These are phyloP conservation scores for Amyloporia xantha DNA, from an alignment of 768 basidiomycete species.

Conservation along the genomic window DNA sequence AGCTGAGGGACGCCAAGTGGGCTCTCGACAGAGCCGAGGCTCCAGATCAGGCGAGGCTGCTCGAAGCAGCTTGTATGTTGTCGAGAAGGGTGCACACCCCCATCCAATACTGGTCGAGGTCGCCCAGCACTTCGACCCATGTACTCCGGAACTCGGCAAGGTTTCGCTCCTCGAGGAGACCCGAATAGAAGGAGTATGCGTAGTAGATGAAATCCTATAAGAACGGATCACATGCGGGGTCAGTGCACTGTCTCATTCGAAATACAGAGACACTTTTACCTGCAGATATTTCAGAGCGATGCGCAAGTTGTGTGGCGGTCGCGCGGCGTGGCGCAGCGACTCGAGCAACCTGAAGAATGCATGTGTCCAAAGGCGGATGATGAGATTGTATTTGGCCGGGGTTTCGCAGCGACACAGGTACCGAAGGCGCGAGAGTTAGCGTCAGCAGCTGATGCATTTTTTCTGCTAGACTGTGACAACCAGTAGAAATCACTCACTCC, in stretches of 20 bases:
- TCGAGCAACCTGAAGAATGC: slow-evolving; percentile 89
- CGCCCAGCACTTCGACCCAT: slow-evolving; percentile 97
- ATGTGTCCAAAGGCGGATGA: slow-evolving; percentile 86
- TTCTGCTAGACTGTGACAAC: slow-evolving; percentile 69
- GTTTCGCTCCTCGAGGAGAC: slow-evolving; percentile 75
- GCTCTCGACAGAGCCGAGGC: slow-evolving; percentile 32
- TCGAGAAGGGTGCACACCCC: slow-evolving; percentile 84
- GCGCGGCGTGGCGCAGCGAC: slow-evolving; percentile 68
- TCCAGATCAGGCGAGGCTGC: slow-evolving; percentile 51
- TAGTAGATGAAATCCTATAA: slow-evolving; percentile 80
- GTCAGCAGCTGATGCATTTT: slow-evolving; percentile 83
- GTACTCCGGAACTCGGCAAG: slow-evolving; percentile 65
- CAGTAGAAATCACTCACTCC: slow-evolving; percentile 42
- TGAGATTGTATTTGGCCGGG: slow-evolving; percentile 93
- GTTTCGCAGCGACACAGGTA: slow-evolving; percentile 82
- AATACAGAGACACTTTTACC: slow-evolving; percentile 10
- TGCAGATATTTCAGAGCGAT: slow-evolving; percentile 86
- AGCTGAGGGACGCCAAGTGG: slow-evolving; percentile 21
- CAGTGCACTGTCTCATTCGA: background rate
- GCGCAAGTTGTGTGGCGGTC: slow-evolving; percentile 48
- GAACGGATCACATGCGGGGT: background rate
- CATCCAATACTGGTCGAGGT: slow-evolving; percentile 93
- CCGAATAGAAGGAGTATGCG: slow-evolving; percentile 90
- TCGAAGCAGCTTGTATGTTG: slow-evolving; percentile 29
- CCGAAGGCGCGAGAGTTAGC: slow-evolving; percentile 77